Base-by-base conservation (phyloP, 306 rosid species). In the Dalbergia cochinchinensis region DNA sequence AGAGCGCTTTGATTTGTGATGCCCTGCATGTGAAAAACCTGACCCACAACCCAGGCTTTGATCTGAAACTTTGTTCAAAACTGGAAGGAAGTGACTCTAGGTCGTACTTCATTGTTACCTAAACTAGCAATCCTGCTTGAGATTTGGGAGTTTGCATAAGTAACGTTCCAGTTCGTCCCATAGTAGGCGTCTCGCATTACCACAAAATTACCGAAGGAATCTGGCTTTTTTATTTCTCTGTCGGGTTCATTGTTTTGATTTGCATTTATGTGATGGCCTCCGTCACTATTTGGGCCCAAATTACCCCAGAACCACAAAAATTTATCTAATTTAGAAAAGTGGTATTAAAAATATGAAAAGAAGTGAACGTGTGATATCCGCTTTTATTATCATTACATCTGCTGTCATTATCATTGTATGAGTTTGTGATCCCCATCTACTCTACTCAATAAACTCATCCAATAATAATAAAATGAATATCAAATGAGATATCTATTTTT, bases 51-150 rank as follows among this genome's bases (percentile, higher is more conserved):
- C 78, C 69, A 63, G 80, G 7, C 66, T 78, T 63, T 54, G 62
- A 33, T 53, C 74, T 78, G 47, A 51, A 73, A 77, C 88, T 71
- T 83, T 12, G 80, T 48, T 69, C 73, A 80, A 78, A 80, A 76
- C 35, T 51, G 54, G 66, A 64, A 80, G 59, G 78, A 39, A 61
- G 70, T 72, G 39, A n/a, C 33, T 16, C 37, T 45, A 76, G 80
- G 8, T 6, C 19, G 73, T 54, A 61, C 79, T 44, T 3, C n/a
- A 14, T 66, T 22, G 0, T 69, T 77, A 45, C 93, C 86, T 47
- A 33, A 85, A 81, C 65, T 81, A 48, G 67, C 69, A 54, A 70
- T 15, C 54, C 69, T 73, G 11, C 22, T 55, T 33, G 60, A 66
- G 6, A 13, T 35, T 18, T 45, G 15, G 51, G 37, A 71, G 5